A percentile compares a stretch with the other conserved stretches of the same genome.
phyloP scores from a whole-genome alignment of 371 early-diverging fungal genomes.

The Rhizopus stolonifer region DNA sequence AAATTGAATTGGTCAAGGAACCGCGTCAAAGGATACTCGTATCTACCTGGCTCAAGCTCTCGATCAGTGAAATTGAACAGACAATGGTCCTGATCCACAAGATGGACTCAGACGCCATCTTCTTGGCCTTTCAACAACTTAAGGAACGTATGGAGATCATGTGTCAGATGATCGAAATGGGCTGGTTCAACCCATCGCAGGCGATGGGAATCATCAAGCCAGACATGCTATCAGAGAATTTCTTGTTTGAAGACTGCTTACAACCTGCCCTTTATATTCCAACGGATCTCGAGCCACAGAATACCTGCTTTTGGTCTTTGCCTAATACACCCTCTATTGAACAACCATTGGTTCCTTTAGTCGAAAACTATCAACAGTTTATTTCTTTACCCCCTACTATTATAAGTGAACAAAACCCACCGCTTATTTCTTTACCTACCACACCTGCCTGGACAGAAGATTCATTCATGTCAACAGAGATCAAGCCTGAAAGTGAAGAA shows the following conservation, averaged over 20 bases:
- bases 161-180: constrained; percentile 15
- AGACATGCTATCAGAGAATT: too few relatives aligned
- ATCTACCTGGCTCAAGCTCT: constrained; percentile 1
- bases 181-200: too few relatives aligned
- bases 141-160: constrained; percentile 20
- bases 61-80: background rate
- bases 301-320: background rate
- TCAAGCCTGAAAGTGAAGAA: constrained; percentile 4
- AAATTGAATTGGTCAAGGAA: constrained; percentile 15
- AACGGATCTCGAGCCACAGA: too few relatives aligned
- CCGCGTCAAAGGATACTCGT: background rate
- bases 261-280: too few relatives aligned
- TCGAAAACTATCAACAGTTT: constrained; percentile 4
- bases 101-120: constrained; percentile 10
- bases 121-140: constrained; percentile 20
- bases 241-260: too few relatives aligned
- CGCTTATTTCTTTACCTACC: constrained; percentile 10
- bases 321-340: constrained; percentile 18
- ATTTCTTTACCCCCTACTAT: too few relatives aligned
- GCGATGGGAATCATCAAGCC: too few relatives aligned
- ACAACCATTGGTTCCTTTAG: background rate
- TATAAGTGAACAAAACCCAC: too few relatives aligned
- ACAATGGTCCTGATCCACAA: constrained; percentile 5
- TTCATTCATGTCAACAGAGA: constrained; percentile 5
- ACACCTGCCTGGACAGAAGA: constrained; percentile 17